Conservation (phyloP, 2,329 filamentous ascomycete species). For the Stagonosporopsis vannaccii region DNA sequence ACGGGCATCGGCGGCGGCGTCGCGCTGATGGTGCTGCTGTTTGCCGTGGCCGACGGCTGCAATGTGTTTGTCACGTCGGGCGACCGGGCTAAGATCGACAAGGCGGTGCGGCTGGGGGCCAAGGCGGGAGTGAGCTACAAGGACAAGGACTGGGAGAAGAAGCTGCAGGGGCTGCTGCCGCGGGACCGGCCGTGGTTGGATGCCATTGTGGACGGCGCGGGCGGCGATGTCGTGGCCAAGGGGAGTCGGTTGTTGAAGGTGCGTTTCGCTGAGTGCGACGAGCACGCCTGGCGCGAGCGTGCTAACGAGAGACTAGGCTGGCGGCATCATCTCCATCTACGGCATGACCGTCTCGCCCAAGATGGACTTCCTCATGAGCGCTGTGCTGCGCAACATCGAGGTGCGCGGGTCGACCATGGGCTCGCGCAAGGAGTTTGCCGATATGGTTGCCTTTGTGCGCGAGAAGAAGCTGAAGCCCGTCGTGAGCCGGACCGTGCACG, state of each 20-base stretch:
- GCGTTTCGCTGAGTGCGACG: slow-evolving; percentile 4
- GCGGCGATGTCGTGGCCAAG: slow-evolving; percentile 80
- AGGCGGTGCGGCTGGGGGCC: slow-evolving; percentile 76
- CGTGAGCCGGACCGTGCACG: slow-evolving; percentile 75
- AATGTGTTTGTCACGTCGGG: slow-evolving; percentile 85
- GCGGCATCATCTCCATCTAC: slow-evolving; percentile 85
- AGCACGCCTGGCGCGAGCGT: neutral
- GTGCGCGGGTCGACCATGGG: slow-evolving; percentile 90
- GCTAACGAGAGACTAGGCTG: slow-evolving; percentile 55
- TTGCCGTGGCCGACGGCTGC: slow-evolving; percentile 75
- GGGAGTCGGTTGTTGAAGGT: slow-evolving; percentile 72
- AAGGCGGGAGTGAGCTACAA: slow-evolving; percentile 84
- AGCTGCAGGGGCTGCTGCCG: slow-evolving; percentile 69
- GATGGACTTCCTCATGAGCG: slow-evolving; percentile 86
- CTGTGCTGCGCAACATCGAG: slow-evolving; percentile 87
- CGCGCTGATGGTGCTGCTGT: slow-evolving; percentile 80
- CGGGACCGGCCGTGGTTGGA: slow-evolving; percentile 74
- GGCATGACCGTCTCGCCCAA: slow-evolving; percentile 89
- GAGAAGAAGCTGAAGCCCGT: slow-evolving; percentile 77
- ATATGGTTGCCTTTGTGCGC: slow-evolving; percentile 85
- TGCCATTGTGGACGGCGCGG: slow-evolving; percentile 88
- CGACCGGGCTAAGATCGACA: slow-evolving; percentile 75
- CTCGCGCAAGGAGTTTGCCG: slow-evolving; percentile 84
- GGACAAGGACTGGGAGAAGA: slow-evolving; percentile 80
- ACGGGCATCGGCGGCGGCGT: slow-evolving; percentile 95